Evolutionary conservation across 2,329 filamentous ascomycete genomes (phyloP).

Genomic region (Orbilia ellipsospora): DNA sequence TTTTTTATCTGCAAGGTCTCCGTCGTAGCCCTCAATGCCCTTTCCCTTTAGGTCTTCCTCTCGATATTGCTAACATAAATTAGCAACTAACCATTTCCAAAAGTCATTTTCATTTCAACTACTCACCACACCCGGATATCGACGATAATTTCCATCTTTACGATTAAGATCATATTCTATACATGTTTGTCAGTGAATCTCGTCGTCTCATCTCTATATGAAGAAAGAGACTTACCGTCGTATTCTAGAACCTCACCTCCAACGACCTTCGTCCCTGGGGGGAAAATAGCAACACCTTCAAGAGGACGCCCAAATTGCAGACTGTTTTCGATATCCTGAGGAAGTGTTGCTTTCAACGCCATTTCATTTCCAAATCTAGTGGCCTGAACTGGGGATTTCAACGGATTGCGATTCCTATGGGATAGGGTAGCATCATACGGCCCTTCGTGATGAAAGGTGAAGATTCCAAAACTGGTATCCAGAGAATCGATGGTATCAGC

Average conservation of each 20-base stretch:
- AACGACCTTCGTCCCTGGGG: slow-evolving; percentile 45
- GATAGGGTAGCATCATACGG: slow-evolving; percentile 54
- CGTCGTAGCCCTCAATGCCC: slow-evolving; percentile 52
- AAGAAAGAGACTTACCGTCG: slow-evolving; percentile 32
- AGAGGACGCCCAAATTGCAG: slow-evolving; percentile 52
- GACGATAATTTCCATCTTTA: slow-evolving; percentile 48
- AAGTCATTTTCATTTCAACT: neutral
- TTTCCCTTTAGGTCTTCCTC: slow-evolving; percentile 54
- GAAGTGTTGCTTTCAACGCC: slow-evolving; percentile 51
- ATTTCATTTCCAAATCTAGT: slow-evolving; percentile 53
- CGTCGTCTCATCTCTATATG: neutral
- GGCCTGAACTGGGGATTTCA: slow-evolving; percentile 51
- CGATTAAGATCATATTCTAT: slow-evolving; percentile 54
- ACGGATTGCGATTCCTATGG: slow-evolving; percentile 47
- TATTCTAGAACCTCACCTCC: slow-evolving; percentile 47
- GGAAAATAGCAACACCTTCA: slow-evolving; percentile 53
- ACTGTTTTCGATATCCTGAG: slow-evolving; percentile 51
- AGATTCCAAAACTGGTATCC: slow-evolving; percentile 53
- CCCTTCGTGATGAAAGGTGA: slow-evolving; percentile 55
- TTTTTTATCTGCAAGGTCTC: slow-evolving; percentile 45
- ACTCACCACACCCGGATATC: slow-evolving; percentile 42
- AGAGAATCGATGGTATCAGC: slow-evolving; percentile 55
- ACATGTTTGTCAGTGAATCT: slow-evolving; percentile 1
- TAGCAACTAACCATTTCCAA: slow-evolving; percentile 6
- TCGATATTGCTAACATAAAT: slow-evolving; percentile 44